Base-by-base conservation (phyloP, 2,329 filamentous ascomycete genomes). In the Emmonsiellopsis sp. region DNA sequence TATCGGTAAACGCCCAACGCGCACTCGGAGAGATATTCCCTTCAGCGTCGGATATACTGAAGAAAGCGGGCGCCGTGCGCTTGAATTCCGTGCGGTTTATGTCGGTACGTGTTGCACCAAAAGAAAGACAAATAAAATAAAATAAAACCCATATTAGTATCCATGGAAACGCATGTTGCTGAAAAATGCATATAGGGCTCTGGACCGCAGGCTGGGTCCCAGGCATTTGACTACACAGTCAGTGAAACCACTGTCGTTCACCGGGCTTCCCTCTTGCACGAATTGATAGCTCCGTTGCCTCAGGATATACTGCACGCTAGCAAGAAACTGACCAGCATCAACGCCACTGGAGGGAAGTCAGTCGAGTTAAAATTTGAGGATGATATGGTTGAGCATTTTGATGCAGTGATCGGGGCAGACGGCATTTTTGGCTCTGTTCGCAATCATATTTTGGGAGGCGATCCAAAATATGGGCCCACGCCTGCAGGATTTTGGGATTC, bases 1-100 rank as follows among this genome's bases (percentile, higher is more conserved):
- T 74, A n/a, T 67, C 71, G 44, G 56, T 57, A 6, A 74, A 74
- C 56, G 71, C 63, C 8, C 64, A 68, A 54, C 60, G 60, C 36
- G 66, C 69, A 10, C 65, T 72, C 61, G 42, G 56, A 0, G 62
- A 71, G 2, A 63, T 73, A 39, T 66, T 66, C 0, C 65, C 51
- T 3, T 50, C 36, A 14, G 51, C 56, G 10, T 4, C 9, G 11
- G 37, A 44, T n/a, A 45, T 17, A 8, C 37, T 34, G 44, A 21
- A 52, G 34, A 27, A 39, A 8, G 49, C 68, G 65, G 65, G 61
- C 59, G 21, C 59, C 61, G 21, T 58, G 61, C 37, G 61, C 64
- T 56, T 61, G 65, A 54, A 33, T 6, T 27, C 31, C 9, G 47
- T 49, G 62, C 63, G 32, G 8, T 33, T 45, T 8, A 32, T 45